phyloP scores from a whole-genome alignment of 2,329 filamentous ascomycete genomes.

The Colletotrichum eleusines region DNA sequence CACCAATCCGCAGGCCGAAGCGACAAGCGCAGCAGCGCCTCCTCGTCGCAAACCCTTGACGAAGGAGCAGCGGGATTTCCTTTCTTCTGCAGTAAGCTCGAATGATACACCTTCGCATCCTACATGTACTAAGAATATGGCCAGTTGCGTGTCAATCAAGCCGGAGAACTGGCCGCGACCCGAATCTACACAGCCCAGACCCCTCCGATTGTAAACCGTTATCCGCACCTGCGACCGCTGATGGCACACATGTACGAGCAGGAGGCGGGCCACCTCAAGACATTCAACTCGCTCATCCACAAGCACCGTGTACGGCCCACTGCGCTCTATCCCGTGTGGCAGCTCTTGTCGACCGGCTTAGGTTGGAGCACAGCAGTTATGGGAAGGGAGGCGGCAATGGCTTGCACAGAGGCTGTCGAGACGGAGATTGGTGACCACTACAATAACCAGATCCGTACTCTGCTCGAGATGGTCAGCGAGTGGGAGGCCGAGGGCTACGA shows the following conservation, averaged over 20 bases:
- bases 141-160: slow-evolving; percentile 93
- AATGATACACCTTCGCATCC: slow-evolving; percentile 23
- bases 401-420: slow-evolving; percentile 97
- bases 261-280: slow-evolving; percentile 86
- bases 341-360: slow-evolving; percentile 79
- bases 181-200: slow-evolving; percentile 94
- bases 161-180: slow-evolving; percentile 95
- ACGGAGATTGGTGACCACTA: slow-evolving; percentile 98
- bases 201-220: slow-evolving; percentile 79
- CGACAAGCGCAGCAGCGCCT: slow-evolving; percentile 4
- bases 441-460: slow-evolving; percentile 86
- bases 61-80: slow-evolving; percentile 77
- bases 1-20: slow-evolving; percentile 30
- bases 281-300: slow-evolving; percentile 85
- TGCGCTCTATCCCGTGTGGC: slow-evolving; percentile 92
- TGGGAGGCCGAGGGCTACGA: slow-evolving; percentile 84
- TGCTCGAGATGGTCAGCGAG: slow-evolving; percentile 83
- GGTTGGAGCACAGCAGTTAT: slow-evolving; percentile 92
- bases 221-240: slow-evolving; percentile 88
- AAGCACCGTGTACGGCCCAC: slow-evolving; percentile 93
- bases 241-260: slow-evolving; percentile 99
- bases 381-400: slow-evolving; percentile 96
- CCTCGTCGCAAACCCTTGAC: slow-evolving; percentile 71
- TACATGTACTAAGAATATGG: neutral
- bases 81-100: slow-evolving; percentile 75